A percentile compares a stretch with the other conserved stretches of the same genome.
Conservation (phyloP, 2,329 filamentous ascomycete species). For the Arachnomyces sp. region DNA sequence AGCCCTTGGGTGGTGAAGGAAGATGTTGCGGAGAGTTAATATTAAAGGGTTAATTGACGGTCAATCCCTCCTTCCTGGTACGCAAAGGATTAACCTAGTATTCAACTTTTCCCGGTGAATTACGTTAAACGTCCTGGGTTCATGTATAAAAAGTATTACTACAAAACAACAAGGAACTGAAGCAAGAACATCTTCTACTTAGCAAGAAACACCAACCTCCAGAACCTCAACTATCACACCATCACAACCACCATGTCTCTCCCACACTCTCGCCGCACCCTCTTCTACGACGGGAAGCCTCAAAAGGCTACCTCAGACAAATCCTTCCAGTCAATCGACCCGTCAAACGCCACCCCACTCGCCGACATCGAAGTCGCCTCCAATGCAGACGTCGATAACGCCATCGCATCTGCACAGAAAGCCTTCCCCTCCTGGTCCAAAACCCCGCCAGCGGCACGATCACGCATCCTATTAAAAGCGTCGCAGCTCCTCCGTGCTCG, state of each 20-base stretch:
- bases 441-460: conserved; percentile 64
- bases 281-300: conserved; percentile 66
- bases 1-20: background rate
- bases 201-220: too few species aligned
- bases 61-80: too few species aligned
- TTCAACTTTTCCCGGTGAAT: too few species aligned
- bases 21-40: conserved; percentile 8
- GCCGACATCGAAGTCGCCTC: conserved; percentile 67
- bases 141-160: too few species aligned
- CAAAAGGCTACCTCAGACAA: conserved; percentile 52
- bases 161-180: too few species aligned
- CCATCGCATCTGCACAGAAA: conserved; percentile 59
- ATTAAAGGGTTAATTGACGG: background rate
- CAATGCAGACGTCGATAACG: conserved; percentile 58
- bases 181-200: too few species aligned
- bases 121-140: too few species aligned
- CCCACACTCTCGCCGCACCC: conserved; percentile 46
- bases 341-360: conserved; percentile 59
- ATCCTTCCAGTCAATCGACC: conserved; percentile 66
- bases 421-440: conserved; percentile 71
- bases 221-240: too few species aligned
- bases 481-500: conserved; percentile 63
- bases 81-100: too few species aligned
- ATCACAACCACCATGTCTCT: conserved; percentile 19
- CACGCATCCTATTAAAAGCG: conserved; percentile 69